Evolutionary conservation across 345 rosid species (phyloP).

Genomic region (Theobroma cacao): DNA sequence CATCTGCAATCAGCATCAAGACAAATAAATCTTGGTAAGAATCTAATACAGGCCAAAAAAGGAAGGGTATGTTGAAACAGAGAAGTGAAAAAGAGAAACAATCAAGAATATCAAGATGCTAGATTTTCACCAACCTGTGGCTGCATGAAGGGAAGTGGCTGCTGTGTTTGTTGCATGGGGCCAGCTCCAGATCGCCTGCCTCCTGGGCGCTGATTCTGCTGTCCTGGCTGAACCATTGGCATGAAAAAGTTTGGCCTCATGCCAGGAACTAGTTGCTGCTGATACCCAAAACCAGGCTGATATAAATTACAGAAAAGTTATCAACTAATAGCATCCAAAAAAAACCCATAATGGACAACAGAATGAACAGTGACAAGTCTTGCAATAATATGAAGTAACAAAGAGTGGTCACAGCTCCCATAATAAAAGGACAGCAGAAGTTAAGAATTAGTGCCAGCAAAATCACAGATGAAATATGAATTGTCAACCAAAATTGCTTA

Average conservation of each 20-base stretch:
- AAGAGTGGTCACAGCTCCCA: neutral
- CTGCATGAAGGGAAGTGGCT: slow-evolving; percentile 74
- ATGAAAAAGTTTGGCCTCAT: slow-evolving; percentile 50
- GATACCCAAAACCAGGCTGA: slow-evolving; percentile 91
- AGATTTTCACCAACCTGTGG: slow-evolving; percentile 52
- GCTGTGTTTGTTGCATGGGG: slow-evolving; percentile 61
- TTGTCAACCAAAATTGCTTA: neutral
- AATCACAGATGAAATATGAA: neutral
- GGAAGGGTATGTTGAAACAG: neutral
- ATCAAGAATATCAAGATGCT: neutral
- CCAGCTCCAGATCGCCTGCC: slow-evolving; percentile 64
- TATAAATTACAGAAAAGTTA: slow-evolving; percentile 3
- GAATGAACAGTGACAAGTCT: neutral
- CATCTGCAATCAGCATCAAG: slow-evolving; percentile 52
- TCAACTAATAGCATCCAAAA: neutral
- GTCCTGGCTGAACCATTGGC: slow-evolving; percentile 93
- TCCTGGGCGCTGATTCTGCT: slow-evolving; percentile 85
- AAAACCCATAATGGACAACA: neutral
- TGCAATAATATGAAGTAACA: neutral
- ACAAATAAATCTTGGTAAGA: neutral
- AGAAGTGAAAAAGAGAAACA: neutral
- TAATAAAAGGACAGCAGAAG: neutral
- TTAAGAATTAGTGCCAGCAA: neutral
- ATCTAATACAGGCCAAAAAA: neutral
- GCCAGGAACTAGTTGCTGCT: slow-evolving; percentile 91